These are phyloP conservation scores for Mimosa pudica DNA, from an alignment of 306 rosid species.

Conservation along the genomic window DNA sequence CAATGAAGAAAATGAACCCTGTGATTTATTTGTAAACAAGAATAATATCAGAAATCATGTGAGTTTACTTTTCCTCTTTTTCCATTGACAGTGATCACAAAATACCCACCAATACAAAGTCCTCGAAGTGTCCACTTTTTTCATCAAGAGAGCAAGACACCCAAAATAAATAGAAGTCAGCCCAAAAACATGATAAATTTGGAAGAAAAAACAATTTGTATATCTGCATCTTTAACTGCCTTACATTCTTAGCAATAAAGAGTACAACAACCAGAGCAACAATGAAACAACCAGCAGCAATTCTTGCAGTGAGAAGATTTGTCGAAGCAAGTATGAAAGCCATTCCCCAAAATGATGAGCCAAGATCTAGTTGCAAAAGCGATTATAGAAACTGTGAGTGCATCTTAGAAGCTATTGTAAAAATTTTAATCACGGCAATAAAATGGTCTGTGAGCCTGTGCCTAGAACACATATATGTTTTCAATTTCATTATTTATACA, in stretches of 20 bases:
- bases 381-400: constrained; percentile 33
- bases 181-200: constrained; percentile 9
- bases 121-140: constrained; percentile 97
- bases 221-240: constrained; percentile 34
- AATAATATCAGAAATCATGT: constrained; percentile 27
- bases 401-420: constrained; percentile 24
- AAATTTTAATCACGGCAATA: constrained; percentile 28
- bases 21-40: constrained; percentile 43
- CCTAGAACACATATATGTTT: constrained; percentile 3
- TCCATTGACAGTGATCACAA: constrained; percentile 16
- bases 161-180: constrained; percentile 37
- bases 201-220: not conserved
- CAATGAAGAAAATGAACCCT: constrained; percentile 87
- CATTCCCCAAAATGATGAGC: constrained; percentile 99
- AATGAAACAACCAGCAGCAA: constrained; percentile 90
- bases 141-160: constrained; percentile 27
- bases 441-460: not conserved
- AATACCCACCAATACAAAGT: constrained; percentile 80
- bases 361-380: constrained; percentile 69
- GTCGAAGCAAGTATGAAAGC: constrained; percentile 90
- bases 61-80: constrained; percentile 16
- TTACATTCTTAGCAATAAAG: constrained; percentile 88
- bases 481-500: not conserved
- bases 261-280: constrained; percentile 82
- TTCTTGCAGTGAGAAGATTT: constrained; percentile 72